Evolutionary conservation across 31 red algal species (phyloP).

Genomic region (Endocladia muricata): DNA sequence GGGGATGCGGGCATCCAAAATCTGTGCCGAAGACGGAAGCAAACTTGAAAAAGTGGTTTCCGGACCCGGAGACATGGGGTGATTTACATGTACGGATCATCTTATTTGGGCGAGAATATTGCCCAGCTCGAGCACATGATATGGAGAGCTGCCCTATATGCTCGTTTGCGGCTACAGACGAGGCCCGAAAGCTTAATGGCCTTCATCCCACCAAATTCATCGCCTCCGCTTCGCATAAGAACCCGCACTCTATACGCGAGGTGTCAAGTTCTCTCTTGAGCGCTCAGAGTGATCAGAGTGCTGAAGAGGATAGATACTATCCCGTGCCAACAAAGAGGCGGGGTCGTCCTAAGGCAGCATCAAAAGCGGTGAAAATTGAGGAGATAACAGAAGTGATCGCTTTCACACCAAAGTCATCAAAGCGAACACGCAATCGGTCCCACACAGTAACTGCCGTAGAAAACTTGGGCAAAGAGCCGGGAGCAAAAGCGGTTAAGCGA

Average conservation of each 20-base stretch:
- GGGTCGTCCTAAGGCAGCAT: too few species aligned
- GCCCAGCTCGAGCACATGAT: slow-evolving; percentile 79
- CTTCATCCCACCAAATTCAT: slow-evolving; percentile 22
- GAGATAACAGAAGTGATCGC: neutral
- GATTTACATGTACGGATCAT: slow-evolving; percentile 83
- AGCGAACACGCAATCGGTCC: too few species aligned
- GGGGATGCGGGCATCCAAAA: slow-evolving; percentile 54
- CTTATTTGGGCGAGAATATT: slow-evolving; percentile 86
- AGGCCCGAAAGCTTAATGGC: slow-evolving; percentile 8
- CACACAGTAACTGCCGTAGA: too few species aligned
- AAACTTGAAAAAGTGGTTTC: slow-evolving; percentile 71
- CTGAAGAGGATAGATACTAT: too few species aligned
- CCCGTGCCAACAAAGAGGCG: too few species aligned
- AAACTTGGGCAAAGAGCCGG: too few species aligned
- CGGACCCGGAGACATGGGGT: slow-evolving; percentile 59
- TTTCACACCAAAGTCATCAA: too few species aligned
- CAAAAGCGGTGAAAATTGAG: neutral
- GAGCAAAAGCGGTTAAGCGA: too few species aligned
- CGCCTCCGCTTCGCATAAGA: neutral
- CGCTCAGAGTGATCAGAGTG: too few species aligned
- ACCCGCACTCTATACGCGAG: slow-evolving; percentile 27
- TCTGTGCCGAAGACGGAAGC: slow-evolving; percentile 69
- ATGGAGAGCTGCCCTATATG: slow-evolving; percentile 81
- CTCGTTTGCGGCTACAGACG: slow-evolving; percentile 62
- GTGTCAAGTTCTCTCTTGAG: too few species aligned